phyloP scores from a whole-genome alignment of 805 yeast species.

The Sugiyamaella chiloensis region DNA sequence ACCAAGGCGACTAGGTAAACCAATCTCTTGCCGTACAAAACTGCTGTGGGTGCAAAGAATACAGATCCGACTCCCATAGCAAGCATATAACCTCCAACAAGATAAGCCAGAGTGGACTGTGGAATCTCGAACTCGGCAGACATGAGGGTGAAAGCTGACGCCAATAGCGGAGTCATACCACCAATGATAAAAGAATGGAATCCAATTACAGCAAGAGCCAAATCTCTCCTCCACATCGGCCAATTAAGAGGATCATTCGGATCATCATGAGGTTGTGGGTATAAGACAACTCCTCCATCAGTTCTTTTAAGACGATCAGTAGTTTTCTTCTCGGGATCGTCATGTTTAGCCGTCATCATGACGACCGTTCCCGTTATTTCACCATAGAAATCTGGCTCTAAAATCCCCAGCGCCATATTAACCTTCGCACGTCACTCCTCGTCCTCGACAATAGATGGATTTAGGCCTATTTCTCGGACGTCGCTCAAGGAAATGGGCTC shows the following conservation, averaged over 20 bases:
- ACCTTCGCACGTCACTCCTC: no score
- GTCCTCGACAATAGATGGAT: no score
- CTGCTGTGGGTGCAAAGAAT: conserved; percentile 55
- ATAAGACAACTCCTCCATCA: conserved; percentile 47
- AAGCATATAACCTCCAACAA: conserved; percentile 59
- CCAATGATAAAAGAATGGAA: conserved; percentile 59
- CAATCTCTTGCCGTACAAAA: conserved; percentile 54
- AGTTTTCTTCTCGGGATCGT: conserved; percentile 7
- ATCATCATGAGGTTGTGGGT: conserved; percentile 61
- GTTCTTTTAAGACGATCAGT: conserved; percentile 41
- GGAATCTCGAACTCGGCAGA: conserved; percentile 43
- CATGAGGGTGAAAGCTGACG: conserved; percentile 50
- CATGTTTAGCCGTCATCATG: conserved; percentile 20
- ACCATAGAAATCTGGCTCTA: conserved; percentile 38
- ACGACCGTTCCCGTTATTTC: conserved; percentile 46
- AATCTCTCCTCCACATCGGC: conserved; percentile 58
- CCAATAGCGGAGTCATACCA: conserved; percentile 58
- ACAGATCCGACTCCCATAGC: conserved; percentile 58
- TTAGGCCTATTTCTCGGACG: no score
- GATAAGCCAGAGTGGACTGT: conserved; percentile 44
- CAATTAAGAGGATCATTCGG: conserved; percentile 67
- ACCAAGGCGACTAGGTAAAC: conserved; percentile 50
- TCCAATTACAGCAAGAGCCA: conserved; percentile 51
- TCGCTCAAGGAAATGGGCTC: no score
- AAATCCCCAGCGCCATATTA: conserved; percentile 35